phyloP scores from a whole-genome alignment of 768 basidiomycete genomes.

The Rhizopogon vesiculosus region DNA sequence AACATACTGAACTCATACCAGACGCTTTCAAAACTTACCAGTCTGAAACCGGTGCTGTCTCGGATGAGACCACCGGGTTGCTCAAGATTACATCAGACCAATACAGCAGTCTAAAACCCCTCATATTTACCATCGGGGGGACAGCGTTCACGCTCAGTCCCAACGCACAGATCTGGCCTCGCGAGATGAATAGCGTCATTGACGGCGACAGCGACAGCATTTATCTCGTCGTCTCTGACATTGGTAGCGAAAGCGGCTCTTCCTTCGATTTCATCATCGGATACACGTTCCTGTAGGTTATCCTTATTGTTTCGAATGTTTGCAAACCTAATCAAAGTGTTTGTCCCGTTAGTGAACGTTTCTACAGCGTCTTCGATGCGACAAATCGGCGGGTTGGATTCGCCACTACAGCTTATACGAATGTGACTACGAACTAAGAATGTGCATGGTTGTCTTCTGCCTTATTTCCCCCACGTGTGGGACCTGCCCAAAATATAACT shows the following conservation, averaged over 20 bases:
- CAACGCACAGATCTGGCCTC: slow-evolving; percentile 30
- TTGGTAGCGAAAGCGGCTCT: slow-evolving; percentile 22
- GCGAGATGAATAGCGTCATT: slow-evolving; percentile 28
- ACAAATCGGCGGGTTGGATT: slow-evolving; percentile 29
- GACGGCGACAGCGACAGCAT: slow-evolving; percentile 14
- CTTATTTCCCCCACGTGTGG: no score
- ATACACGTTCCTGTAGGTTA: slow-evolving; percentile 7
- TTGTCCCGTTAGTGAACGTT: slow-evolving; percentile 19
- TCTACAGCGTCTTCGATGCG: slow-evolving; percentile 32
- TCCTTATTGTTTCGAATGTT: slow-evolving; percentile 3
- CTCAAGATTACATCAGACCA: slow-evolving; percentile 9
- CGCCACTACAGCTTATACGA: slow-evolving; percentile 29
- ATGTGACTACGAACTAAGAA: background rate
- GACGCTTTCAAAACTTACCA: slow-evolving; percentile 13
- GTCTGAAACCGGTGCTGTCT: slow-evolving; percentile 6
- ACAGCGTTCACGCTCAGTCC: slow-evolving; percentile 22
- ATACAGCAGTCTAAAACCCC: slow-evolving; percentile 1
- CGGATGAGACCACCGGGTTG: slow-evolving; percentile 11
- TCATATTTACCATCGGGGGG: slow-evolving; percentile 9
- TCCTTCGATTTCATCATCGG: slow-evolving; percentile 16
- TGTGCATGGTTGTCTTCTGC: no score
- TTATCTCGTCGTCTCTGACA: slow-evolving; percentile 8
- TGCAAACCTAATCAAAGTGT: background rate
- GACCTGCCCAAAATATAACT: no score
- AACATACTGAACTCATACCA: slow-evolving; percentile 7